Conservation (phyloP, 164 flowering plant genomes). For the Aristolochia contorta region DNA sequence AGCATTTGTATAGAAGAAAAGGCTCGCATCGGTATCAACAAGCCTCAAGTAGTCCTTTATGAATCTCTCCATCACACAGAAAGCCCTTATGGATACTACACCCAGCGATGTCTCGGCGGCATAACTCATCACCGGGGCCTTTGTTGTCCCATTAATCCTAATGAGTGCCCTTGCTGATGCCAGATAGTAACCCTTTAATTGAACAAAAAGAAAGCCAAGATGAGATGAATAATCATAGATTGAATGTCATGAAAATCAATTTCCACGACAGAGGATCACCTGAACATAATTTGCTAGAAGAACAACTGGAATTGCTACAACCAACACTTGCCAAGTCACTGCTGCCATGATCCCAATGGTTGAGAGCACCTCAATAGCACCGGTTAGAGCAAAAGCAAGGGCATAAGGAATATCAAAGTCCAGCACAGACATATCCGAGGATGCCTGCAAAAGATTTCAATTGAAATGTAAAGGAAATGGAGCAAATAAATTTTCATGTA, state of each 20-base stretch:
- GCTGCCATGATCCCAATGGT: constrained; percentile 50
- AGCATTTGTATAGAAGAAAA: constrained; percentile 66
- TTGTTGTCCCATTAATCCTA: constrained; percentile 82
- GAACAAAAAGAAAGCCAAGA: neutral
- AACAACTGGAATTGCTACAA: constrained; percentile 45
- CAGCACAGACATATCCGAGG: constrained; percentile 68
- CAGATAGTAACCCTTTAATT: constrained; percentile 48
- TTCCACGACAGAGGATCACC: constrained; percentile 26
- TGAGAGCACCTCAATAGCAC: constrained; percentile 27
- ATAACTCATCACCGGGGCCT: constrained; percentile 79
- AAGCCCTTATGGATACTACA: constrained; percentile 69
- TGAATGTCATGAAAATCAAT: neutral
- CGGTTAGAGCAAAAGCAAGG: constrained; percentile 28
- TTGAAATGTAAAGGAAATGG: neutral
- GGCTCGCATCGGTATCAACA: constrained; percentile 58
- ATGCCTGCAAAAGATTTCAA: constrained; percentile 40
- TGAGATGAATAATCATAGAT: neutral
- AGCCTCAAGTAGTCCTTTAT: constrained; percentile 45
- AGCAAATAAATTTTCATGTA: neutral
- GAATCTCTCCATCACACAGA: constrained; percentile 40
- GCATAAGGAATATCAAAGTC: constrained; percentile 73
- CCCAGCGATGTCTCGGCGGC: constrained; percentile 80
- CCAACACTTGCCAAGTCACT: constrained; percentile 83
- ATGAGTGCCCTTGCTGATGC: constrained; percentile 67
- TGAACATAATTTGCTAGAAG: constrained; percentile 46